Evolutionary conservation across 768 basidiomycete genomes (phyloP), one percentile per base, ranked within the genome.

Genomic region (Lanmaoa pseudosensibilis): DNA sequence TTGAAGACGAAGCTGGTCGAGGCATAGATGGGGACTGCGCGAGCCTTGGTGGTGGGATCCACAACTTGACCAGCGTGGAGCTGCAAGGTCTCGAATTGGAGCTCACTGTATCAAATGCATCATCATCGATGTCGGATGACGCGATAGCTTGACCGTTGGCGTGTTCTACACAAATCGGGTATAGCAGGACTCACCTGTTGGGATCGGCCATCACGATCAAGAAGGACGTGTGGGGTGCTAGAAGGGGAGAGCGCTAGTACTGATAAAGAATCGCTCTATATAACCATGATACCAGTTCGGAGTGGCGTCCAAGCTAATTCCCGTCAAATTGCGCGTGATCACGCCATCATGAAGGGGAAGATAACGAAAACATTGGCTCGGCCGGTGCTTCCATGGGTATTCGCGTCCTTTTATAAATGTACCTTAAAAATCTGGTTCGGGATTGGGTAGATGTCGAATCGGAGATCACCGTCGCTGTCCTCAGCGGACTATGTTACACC

Each of bases 11-110:
- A 86, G 41, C 78, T 78, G 2, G 83, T 78, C 18, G 78, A 70
- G 16, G 83, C 77, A 46, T 85, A 86, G 63, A 87, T 87, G 0
- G 86, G 85, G 2, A 81, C 81, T 2, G 86, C 86, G 12, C 84
- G 78, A 1, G 85, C 82, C 39, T 82, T 82, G 12, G 83, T 83
- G 5, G 80, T 66, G 0, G 80, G 73, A 62, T 84, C 83, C 2
- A 75, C 73, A 4, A 69, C 69, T 52, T 83, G 81, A 2, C 85
- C 86, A 5, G 83, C 85, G 56, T 87, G 85, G 15, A 87, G 72
- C 69, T 86, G 81, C 19, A 84, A 64, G 1, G 85, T 86, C 62
- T 86, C 84, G 59, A 85, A 86, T 58, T 84, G 80, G 32, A 80
- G 79, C 2, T 68, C 67, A 57, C 75, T 73, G 19, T 3, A 7